phyloP scores from a whole-genome alignment of 352 stramenopile species.

The Blastocystis sp. region DNA sequence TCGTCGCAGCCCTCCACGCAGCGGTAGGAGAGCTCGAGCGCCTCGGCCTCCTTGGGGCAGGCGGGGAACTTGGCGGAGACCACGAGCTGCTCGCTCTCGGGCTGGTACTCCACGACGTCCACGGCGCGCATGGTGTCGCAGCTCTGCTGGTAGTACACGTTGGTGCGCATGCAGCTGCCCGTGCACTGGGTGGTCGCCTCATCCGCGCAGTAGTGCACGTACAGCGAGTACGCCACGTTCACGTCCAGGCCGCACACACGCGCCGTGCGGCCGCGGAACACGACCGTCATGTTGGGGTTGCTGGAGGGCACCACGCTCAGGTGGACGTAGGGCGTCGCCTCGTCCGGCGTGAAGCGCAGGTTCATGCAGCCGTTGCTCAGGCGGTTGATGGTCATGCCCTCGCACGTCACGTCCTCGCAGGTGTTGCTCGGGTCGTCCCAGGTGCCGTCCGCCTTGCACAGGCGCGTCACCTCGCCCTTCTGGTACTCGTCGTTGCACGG shows the following conservation, averaged over 20 bases:
- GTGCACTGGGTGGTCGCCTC: not conserved
- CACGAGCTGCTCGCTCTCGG: not conserved
- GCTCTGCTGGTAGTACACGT: slow-evolving; percentile 46
- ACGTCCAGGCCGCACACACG: slow-evolving; percentile 28
- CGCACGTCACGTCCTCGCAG: not conserved
- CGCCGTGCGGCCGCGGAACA: not conserved
- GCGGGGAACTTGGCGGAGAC: slow-evolving; percentile 9
- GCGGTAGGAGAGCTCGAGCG: not conserved
- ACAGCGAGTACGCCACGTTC: slow-evolving; percentile 42
- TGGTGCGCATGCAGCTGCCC: slow-evolving; percentile 4
- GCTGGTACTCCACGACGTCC: slow-evolving; percentile 1
- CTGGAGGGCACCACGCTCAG: not conserved
- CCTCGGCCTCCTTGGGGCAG: not conserved
- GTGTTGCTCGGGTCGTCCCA: slow-evolving; percentile 38
- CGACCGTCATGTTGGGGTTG: not conserved
- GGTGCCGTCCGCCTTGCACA: slow-evolving; percentile 11
- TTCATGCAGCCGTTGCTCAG: slow-evolving; percentile 18
- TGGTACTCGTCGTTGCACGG: slow-evolving; percentile 39
- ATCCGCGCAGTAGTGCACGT: slow-evolving; percentile 41
- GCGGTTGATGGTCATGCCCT: not conserved
- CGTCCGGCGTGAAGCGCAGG: not conserved
- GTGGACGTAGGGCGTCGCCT: not conserved
- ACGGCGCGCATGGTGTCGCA: slow-evolving; percentile 18
- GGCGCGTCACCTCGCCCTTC: slow-evolving; percentile 32
- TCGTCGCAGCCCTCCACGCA: slow-evolving; percentile 29